Conservation (phyloP, 176 grass and related monocot genomes). For the Dendrocalamus sinicus region DNA sequence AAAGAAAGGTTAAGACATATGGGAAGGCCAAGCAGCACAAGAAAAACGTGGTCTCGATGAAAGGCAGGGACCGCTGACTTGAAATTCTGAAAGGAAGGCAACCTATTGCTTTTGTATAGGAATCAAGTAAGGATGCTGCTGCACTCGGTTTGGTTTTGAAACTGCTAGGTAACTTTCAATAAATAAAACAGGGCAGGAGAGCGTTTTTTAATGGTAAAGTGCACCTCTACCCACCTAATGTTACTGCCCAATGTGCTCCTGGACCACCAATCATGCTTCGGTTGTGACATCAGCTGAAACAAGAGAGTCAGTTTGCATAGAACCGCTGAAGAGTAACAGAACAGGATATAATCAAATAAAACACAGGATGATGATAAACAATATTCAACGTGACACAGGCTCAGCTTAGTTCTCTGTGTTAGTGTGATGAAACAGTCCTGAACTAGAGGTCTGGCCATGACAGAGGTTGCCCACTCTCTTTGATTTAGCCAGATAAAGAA, state of each 20-base stretch:
- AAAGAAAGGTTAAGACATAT: neutral
- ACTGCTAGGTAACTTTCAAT: neutral
- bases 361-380: neutral
- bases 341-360: neutral
- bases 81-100: constrained; percentile 11
- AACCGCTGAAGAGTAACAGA: neutral
- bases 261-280: constrained; percentile 42
- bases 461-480: neutral
- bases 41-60: neutral
- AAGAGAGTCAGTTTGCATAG: constrained; percentile 9
- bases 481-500: neutral
- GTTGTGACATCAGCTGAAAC: constrained; percentile 53
- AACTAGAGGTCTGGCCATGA: neutral
- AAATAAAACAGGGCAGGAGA: neutral
- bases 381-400: neutral
- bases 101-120: neutral
- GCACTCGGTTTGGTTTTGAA: neutral
- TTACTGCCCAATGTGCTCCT: constrained; percentile 24
- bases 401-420: constrained; percentile 3
- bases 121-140: neutral
- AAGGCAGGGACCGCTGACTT: neutral
- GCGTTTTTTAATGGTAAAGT: constrained; percentile 4
- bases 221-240: constrained; percentile 18
- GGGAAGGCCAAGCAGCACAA: neutral
- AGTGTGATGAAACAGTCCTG: neutral